Conservation (phyloP, 2,329 filamentous ascomycete species). For the Epichloe amarillans region DNA sequence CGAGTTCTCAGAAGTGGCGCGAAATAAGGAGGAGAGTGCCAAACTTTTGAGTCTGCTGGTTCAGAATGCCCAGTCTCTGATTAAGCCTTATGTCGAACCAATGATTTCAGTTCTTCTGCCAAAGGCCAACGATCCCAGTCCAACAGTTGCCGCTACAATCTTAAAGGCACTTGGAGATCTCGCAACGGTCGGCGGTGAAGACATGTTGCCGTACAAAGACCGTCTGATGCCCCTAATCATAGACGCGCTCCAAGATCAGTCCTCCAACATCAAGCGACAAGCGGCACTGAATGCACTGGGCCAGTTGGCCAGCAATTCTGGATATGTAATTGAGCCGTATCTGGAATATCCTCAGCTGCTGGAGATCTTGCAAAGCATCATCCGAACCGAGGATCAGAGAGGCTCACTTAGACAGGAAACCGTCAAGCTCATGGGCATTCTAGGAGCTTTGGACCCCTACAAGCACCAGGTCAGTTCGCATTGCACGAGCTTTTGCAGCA, state of each 20-base stretch:
- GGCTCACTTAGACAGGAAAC: slow-evolving; percentile 81
- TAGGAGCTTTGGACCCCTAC: slow-evolving; percentile 91
- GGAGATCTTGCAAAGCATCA: slow-evolving; percentile 84
- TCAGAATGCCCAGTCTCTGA: slow-evolving; percentile 80
- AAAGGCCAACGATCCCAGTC: slow-evolving; percentile 73
- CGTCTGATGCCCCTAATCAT: slow-evolving; percentile 91
- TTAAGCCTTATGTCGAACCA: slow-evolving; percentile 92
- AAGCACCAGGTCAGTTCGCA: slow-evolving; percentile 55
- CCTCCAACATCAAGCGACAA: slow-evolving; percentile 78
- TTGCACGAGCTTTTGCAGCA: neutral
- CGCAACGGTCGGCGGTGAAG: slow-evolving; percentile 82
- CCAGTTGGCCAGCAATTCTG: slow-evolving; percentile 87
- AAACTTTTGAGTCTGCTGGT: slow-evolving; percentile 86
- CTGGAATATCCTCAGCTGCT: slow-evolving; percentile 88
- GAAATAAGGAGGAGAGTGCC: slow-evolving; percentile 93
- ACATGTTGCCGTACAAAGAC: slow-evolving; percentile 86
- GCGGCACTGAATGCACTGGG: slow-evolving; percentile 83
- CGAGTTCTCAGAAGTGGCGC: slow-evolving; percentile 85
- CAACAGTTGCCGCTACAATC: slow-evolving; percentile 88
- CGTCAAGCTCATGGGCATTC: slow-evolving; percentile 89
- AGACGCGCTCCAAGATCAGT: slow-evolving; percentile 84
- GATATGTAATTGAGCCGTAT: slow-evolving; percentile 95
- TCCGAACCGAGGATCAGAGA: slow-evolving; percentile 76
- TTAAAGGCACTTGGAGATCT: slow-evolving; percentile 89
- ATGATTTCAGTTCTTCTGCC: slow-evolving; percentile 92